phyloP scores from a whole-genome alignment of 2,329 filamentous ascomycete genomes.

The Fusarium sp. region DNA sequence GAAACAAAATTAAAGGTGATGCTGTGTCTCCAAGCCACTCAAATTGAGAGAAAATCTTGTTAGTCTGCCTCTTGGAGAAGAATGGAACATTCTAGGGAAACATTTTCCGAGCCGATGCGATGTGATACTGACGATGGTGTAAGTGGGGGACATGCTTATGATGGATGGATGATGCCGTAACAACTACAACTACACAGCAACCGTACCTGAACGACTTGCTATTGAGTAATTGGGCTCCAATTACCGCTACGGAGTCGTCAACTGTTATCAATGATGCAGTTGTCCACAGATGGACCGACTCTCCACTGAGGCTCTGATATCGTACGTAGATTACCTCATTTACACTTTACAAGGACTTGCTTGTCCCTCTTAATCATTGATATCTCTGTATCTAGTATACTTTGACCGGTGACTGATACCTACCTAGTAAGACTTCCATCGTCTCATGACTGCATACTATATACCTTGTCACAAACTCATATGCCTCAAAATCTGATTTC shows the following conservation, averaged over 20 bases:
- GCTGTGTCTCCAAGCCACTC: constrained; percentile 1
- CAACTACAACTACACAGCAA: background rate
- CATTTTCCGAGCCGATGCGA: background rate
- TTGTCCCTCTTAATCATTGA: background rate
- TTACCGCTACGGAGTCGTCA: background rate
- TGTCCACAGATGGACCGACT: constrained; percentile 29
- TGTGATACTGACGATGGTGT: constrained; percentile 7
- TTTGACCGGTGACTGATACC: background rate
- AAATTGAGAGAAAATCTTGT: background rate
- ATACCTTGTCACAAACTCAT: background rate
- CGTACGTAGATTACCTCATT: constrained; percentile 11
- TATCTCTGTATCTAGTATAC: background rate
- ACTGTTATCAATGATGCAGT: background rate
- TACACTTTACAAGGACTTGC: background rate
- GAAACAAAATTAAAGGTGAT: background rate
- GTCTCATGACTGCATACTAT: constrained; percentile 1
- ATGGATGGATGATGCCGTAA: constrained; percentile 24
- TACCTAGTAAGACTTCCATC: background rate
- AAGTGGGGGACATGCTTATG: constrained; percentile 17
- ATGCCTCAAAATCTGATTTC: constrained; percentile 4
- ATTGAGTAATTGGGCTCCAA: background rate
- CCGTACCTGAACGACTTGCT: background rate
- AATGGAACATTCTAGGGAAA: constrained; percentile 2
- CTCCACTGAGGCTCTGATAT: constrained; percentile 16
- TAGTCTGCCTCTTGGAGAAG: constrained; percentile 6